phyloP scores from a whole-genome alignment of 805 yeast genomes.

The Hanseniaspora thailandica region DNA sequence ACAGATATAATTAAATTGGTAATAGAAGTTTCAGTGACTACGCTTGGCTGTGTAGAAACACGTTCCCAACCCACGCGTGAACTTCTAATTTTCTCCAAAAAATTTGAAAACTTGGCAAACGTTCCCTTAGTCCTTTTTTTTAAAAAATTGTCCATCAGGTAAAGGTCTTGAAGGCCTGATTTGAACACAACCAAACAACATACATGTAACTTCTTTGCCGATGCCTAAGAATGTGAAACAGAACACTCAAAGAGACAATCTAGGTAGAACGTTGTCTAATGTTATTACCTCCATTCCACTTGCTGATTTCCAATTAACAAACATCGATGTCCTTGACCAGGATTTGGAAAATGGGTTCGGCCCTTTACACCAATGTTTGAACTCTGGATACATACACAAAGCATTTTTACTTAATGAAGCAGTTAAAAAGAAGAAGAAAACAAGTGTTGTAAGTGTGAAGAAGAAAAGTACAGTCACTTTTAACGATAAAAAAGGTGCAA shows the following conservation, averaged over 20 bases:
- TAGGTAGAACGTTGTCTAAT: conserved; percentile 43
- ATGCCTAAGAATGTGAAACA: conserved; percentile 15
- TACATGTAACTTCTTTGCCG: background rate
- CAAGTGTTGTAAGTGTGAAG: conserved; percentile 12
- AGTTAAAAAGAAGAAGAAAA: conserved; percentile 20
- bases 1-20: too few species aligned
- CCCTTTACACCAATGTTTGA: conserved; percentile 54
- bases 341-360: conserved; percentile 80
- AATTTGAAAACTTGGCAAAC: background rate
- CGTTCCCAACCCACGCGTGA: too few species aligned
- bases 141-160: background rate
- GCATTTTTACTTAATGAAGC: conserved; percentile 23
- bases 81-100: too few species aligned
- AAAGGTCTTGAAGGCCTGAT: background rate
- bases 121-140: background rate
- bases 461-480: background rate
- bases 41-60: too few species aligned
- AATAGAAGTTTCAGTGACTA: too few species aligned
- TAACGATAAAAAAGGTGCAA: background rate
- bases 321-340: conserved; percentile 33
- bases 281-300: conserved; percentile 21
- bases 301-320: conserved; percentile 18
- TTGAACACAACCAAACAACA: background rate
- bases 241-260: conserved; percentile 41
- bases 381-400: conserved; percentile 26